phyloP scores from a whole-genome alignment of 2,329 filamentous ascomycete genomes.

The Penicillium fuscoglaucum region DNA sequence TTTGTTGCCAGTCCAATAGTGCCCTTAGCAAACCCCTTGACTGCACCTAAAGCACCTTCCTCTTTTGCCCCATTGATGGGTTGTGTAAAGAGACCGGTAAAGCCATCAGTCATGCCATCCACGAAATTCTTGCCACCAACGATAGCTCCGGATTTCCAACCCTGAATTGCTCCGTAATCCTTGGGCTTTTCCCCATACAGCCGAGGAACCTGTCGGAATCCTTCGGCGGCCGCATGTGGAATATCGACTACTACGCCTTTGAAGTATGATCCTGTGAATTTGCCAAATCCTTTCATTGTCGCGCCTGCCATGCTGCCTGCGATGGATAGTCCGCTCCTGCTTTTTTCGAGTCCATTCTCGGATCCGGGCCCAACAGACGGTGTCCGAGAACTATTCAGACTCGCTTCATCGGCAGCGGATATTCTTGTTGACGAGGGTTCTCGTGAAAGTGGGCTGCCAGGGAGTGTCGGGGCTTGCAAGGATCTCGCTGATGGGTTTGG shows the following conservation, averaged over 20 bases:
- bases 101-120: constrained; percentile 33
- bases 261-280: constrained; percentile 20
- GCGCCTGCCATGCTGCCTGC: constrained; percentile 17
- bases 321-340: neutral
- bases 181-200: constrained; percentile 38
- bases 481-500: neutral
- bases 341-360: neutral
- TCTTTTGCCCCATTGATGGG: constrained; percentile 32
- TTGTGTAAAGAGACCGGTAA: constrained; percentile 32
- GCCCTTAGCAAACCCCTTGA: constrained; percentile 30
- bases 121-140: constrained; percentile 38
- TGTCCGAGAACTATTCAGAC: neutral
- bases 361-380: neutral
- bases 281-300: constrained; percentile 15
- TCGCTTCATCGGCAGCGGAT: neutral
- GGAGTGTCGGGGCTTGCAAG: neutral
- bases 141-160: constrained; percentile 33
- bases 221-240: constrained; percentile 38
- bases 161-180: constrained; percentile 35
- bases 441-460: neutral
- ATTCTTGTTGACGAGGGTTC: neutral
- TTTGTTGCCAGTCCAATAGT: constrained; percentile 21
- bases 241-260: constrained; percentile 38
- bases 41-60: constrained; percentile 33
- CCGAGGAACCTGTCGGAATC: constrained; percentile 34